Conservation (phyloP, 768 basidiomycete species). For the Suillus subalutaceus region DNA sequence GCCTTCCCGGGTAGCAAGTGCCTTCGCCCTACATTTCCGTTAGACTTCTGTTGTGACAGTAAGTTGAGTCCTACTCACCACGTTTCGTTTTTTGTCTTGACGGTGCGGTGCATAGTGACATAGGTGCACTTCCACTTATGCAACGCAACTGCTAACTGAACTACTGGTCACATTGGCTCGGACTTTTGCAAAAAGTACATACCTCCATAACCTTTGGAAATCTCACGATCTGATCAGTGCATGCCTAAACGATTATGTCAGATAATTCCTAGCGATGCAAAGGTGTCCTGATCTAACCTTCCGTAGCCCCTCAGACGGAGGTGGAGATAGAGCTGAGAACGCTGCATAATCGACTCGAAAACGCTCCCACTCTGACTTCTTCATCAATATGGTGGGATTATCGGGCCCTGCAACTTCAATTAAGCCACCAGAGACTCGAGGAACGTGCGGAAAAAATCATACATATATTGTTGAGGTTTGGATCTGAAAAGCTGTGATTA, state of each 20-base stretch:
- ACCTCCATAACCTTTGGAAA: conserved; percentile 18
- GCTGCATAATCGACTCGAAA: conserved; percentile 9
- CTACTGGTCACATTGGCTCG: background rate
- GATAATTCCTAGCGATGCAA: background rate
- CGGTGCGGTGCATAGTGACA: background rate
- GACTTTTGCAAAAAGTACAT: background rate
- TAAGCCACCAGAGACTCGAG: background rate
- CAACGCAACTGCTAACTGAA: conserved; percentile 27
- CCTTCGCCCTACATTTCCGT: conserved; percentile 35
- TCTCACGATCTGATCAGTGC: conserved; percentile 10
- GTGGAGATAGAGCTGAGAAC: conserved; percentile 7
- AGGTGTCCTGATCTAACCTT: background rate
- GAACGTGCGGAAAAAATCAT: conserved; percentile 6
- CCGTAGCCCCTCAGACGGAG: background rate
- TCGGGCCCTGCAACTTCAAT: conserved; percentile 24
- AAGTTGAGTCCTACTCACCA: conserved; percentile 21
- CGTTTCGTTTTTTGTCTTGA: conserved; percentile 13
- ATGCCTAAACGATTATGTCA: conserved; percentile 8
- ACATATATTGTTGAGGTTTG: conserved; percentile 12
- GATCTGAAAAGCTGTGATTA: background rate
- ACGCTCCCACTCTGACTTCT: conserved; percentile 21
- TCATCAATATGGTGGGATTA: conserved; percentile 14
- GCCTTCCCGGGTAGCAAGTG: conserved; percentile 40
- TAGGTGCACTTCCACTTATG: conserved; percentile 31
- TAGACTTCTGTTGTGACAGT: conserved; percentile 23